Conservation (phyloP, 2,329 filamentous ascomycete genomes). For the Diplodia scrobiculata region DNA sequence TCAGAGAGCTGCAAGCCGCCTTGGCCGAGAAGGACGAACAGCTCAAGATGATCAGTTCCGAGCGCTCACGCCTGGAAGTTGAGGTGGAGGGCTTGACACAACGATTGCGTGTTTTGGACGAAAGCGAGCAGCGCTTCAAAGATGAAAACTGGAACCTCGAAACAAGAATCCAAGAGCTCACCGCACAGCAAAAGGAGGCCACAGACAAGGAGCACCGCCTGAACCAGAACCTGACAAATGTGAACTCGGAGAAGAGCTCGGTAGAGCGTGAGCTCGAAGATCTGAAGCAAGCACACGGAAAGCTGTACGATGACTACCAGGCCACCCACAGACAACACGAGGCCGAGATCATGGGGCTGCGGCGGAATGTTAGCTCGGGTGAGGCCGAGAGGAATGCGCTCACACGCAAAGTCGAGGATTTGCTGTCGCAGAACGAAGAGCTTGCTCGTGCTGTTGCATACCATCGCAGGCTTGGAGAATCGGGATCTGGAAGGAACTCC, state of each 20-base stretch:
- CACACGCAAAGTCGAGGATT: constrained; percentile 82
- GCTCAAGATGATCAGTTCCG: constrained; percentile 71
- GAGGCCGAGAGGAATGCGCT: constrained; percentile 78
- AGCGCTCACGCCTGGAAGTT: constrained; percentile 77
- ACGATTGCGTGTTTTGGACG: constrained; percentile 78
- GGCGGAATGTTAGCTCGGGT: constrained; percentile 74
- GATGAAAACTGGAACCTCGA: constrained; percentile 99
- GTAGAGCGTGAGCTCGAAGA: constrained; percentile 89
- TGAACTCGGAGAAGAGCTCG: constrained; percentile 73
- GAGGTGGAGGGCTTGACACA: constrained; percentile 79
- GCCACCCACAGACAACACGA: constrained; percentile 80
- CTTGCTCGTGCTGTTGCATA: constrained; percentile 80
- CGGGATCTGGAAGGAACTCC: constrained; percentile 59
- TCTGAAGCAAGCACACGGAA: constrained; percentile 75
- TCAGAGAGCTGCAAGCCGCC: constrained; percentile 83
- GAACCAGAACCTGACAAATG: constrained; percentile 67
- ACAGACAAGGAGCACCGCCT: constrained; percentile 82
- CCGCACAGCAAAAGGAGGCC: constrained; percentile 71
- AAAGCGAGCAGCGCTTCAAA: constrained; percentile 94
- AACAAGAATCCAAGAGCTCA: constrained; percentile 83
- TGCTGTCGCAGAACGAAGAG: constrained; percentile 87
- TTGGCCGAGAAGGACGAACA: constrained; percentile 86
- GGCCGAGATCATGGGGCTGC: constrained; percentile 80
- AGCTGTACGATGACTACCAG: constrained; percentile 77
- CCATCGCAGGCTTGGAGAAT: constrained; percentile 67